Evolutionary conservation across 176 grass and related monocot genomes (phyloP).

Genomic region (Echinochloa phyllopogon): DNA sequence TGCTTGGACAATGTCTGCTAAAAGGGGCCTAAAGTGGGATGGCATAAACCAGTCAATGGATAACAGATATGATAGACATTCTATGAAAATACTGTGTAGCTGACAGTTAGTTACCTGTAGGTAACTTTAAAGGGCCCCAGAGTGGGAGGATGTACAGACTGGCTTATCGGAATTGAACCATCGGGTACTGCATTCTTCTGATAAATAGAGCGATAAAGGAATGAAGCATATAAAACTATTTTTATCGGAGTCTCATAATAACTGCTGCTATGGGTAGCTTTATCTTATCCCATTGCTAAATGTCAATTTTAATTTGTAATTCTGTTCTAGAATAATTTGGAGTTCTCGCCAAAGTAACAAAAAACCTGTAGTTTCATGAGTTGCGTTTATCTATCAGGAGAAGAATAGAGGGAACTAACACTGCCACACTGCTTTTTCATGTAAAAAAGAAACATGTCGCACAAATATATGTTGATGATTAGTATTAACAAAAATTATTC

Average conservation of each 20-base stretch:
- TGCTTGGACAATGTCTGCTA: constrained; percentile 84
- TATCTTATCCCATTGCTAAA: constrained; percentile 25
- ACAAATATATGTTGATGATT: background rate
- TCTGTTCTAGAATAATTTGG: constrained; percentile 8
- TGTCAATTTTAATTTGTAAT: background rate
- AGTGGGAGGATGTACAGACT: constrained; percentile 51
- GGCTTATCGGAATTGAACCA: constrained; percentile 56
- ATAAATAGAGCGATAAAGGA: constrained; percentile 51
- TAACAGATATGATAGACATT: constrained; percentile 28
- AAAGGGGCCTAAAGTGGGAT: constrained; percentile 78
- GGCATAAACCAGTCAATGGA: constrained; percentile 43
- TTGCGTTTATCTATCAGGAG: background rate
- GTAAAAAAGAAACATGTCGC: background rate
- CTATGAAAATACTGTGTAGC: constrained; percentile 28
- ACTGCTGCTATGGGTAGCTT: constrained; percentile 10
- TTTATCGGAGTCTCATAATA: constrained; percentile 22
- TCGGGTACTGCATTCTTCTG: constrained; percentile 54
- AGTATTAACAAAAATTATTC: constrained; percentile 16
- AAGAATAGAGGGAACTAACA: background rate
- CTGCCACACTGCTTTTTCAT: background rate
- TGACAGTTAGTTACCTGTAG: constrained; percentile 81
- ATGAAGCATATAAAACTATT: background rate
- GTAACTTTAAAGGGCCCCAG: constrained; percentile 75
- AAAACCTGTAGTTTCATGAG: background rate
- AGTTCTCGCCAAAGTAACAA: background rate